Base-by-base conservation (phyloP, 208 protist species). In the Eutreptiella sp. region DNA sequence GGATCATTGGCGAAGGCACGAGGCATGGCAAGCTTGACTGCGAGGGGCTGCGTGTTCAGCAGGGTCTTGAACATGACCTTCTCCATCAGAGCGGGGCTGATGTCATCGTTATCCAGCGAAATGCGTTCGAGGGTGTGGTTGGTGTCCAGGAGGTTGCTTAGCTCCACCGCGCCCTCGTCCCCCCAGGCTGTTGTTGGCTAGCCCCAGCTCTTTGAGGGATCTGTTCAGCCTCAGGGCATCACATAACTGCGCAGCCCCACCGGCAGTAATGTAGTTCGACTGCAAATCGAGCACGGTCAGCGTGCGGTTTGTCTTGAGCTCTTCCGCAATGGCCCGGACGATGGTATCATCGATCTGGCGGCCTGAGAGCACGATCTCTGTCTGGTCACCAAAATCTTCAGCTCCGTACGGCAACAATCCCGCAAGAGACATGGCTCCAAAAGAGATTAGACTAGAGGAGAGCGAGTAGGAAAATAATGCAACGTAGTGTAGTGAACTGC, bases 41-140 rank as follows among this genome's bases (percentile, higher is more conserved):
- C n/a, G 7, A 57, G 50, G 16, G 50, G 50, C 36, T 57, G 50
- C 31, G 50, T 57, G 36, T 57, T 57, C 9, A 57, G 50, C 9
- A 57, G 29, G 36, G 31, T 41, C 28, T 57, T 57, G 11, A 9
- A 39, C 11, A 53, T 57, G 50, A 57, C 39, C 28, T 16, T 11
- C 7, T 57, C 50, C 9, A 57, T 11, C n/a, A 57, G 50, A 16
- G 14, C 14, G 16, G 7, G 50, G 9, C 11, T 23, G 9, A 57
- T 28, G 21, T 57, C 31, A 33, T 57, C 39, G 31, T 41, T 57
- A 11, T 57, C 50, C 16, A 57, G 11, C 9, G 33, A 33, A 11
- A 7, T 16, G 9, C 11, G 31, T 57, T 57, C 39, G 36, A 57
- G 11, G 50, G 36, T 47, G 50, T 57, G 31, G 24, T 57, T 57